Evolutionary conservation across 768 basidiomycete species (phyloP), one percentile per base, ranked within the genome.

Genomic region (Lyophyllum decastes): DNA sequence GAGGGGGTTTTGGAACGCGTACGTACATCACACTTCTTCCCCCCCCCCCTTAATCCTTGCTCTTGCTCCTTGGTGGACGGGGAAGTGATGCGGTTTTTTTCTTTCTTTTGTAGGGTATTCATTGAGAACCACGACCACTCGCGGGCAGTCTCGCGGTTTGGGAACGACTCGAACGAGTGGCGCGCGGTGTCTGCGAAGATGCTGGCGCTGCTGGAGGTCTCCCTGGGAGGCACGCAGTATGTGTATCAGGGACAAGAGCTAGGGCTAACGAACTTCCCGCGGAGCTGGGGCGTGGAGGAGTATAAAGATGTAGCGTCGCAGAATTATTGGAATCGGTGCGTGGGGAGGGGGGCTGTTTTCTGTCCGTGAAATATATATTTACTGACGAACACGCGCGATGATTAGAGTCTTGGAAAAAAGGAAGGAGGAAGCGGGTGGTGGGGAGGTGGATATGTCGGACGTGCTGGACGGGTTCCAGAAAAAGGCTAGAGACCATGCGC

Each of bases 171-270:
- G 0, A 75, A 77, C 0, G 71, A 79, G 58, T 85, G 85, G 79
- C 81, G 89, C 4, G 69, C 76, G 0, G 67, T 78, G 16, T 86
- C 84, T 6, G 85, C 84, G 4, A 90, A 90, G 69, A 72, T 91
- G 70, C 69, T 91, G 19, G 80, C 85, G 0, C 74, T 88, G 53
- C 69, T 89, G 34, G 80, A 90, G 60, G 73, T 82, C 34, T 81
- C 84, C 1, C 84, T 87, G 41, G 73, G 78, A 8, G 89, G 90
- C 6, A 89, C 89, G 19, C 70, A 86, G 59, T 92, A 85, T 67
- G 75, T 92, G 11, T 92, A 86, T 66, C 88, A 92, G 72, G 90
- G 89, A 6, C 78, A 91, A 68, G 91, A 92, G 65, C 77, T 92
- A 0, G 89, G 84, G 0, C 72, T 88, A 68, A 82, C 78, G 68